Conservation (phyloP, 2,329 filamentous ascomycete genomes). For the Ampelomyces quisqualis region DNA sequence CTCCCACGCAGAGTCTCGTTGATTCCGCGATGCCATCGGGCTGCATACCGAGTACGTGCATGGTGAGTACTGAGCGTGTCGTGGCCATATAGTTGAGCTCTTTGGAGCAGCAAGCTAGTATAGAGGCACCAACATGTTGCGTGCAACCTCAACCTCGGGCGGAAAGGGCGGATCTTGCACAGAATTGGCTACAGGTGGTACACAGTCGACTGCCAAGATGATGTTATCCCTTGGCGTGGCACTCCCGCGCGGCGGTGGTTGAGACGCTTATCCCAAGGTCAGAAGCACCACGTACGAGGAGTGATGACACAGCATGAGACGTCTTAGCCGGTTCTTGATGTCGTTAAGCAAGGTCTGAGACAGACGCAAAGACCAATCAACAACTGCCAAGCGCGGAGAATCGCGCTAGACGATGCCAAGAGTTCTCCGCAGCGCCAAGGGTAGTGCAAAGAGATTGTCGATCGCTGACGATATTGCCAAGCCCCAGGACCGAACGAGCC, state of each 20-base stretch:
- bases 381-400: slow-evolving; percentile 27
- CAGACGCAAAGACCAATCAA: background rate
- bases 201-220: slow-evolving; percentile 21
- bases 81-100: too few species aligned
- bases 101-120: too few species aligned
- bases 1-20: too few species aligned
- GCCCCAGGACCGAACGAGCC: slow-evolving; percentile 1
- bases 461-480: slow-evolving; percentile 15
- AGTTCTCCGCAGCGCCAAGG: slow-evolving; percentile 23
- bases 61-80: too few species aligned
- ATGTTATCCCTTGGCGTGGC: slow-evolving; percentile 22
- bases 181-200: slow-evolving; percentile 8
- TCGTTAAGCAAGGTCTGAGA: slow-evolving; percentile 13
- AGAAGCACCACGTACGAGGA: slow-evolving; percentile 1
- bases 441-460: slow-evolving; percentile 8
- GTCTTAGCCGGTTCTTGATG: slow-evolving; percentile 12
- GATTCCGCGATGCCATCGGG: too few species aligned
- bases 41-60: too few species aligned
- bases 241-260: slow-evolving; percentile 11
- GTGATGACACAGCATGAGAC: slow-evolving; percentile 3
- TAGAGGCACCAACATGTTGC: slow-evolving; percentile 5
- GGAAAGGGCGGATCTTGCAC: slow-evolving; percentile 17
- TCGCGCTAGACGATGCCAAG: slow-evolving; percentile 11
- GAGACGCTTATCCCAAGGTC: slow-evolving; percentile 5
- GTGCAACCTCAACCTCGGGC: slow-evolving; percentile 2